Evolutionary conservation across 176 grass and related monocot genomes (phyloP).

Genomic region (Pharus latifolius): DNA sequence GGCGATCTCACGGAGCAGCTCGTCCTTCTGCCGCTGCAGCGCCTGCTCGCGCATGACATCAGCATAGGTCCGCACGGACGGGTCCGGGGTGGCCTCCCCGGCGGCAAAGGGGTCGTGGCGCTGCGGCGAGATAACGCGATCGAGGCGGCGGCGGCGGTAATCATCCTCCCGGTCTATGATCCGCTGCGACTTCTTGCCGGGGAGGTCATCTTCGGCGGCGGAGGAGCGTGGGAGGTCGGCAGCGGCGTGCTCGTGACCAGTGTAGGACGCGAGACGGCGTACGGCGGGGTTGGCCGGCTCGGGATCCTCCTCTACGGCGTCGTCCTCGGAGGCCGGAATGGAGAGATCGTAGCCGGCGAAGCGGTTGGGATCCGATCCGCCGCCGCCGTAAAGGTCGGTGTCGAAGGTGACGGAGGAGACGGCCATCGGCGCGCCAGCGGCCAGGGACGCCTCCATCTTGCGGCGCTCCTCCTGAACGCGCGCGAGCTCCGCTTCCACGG

Average conservation of each 20-base stretch:
- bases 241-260: conserved; percentile 57
- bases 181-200: conserved; percentile 45
- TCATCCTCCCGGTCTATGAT: conserved; percentile 97
- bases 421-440: conserved; percentile 24
- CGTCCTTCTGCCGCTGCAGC: conserved; percentile 68
- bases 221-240: conserved; percentile 52
- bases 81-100: conserved; percentile 79
- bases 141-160: conserved; percentile 58
- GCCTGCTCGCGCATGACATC: conserved; percentile 74
- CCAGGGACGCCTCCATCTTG: conserved; percentile 68
- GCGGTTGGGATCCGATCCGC: conserved; percentile 54
- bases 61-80: conserved; percentile 62
- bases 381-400: conserved; percentile 79
- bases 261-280: conserved; percentile 65
- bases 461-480: conserved; percentile 78
- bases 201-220: conserved; percentile 44
- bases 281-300: conserved; percentile 33
- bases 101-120: conserved; percentile 78
- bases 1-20: conserved; percentile 50
- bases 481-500: conserved; percentile 63
- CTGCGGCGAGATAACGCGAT: conserved; percentile 80
- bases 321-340: conserved; percentile 79
- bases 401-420: conserved; percentile 83
- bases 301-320: conserved; percentile 33
- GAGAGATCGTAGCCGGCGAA: conserved; percentile 87